Conservation (phyloP, 2,329 filamentous ascomycete species). For the Penicillium sp. region DNA sequence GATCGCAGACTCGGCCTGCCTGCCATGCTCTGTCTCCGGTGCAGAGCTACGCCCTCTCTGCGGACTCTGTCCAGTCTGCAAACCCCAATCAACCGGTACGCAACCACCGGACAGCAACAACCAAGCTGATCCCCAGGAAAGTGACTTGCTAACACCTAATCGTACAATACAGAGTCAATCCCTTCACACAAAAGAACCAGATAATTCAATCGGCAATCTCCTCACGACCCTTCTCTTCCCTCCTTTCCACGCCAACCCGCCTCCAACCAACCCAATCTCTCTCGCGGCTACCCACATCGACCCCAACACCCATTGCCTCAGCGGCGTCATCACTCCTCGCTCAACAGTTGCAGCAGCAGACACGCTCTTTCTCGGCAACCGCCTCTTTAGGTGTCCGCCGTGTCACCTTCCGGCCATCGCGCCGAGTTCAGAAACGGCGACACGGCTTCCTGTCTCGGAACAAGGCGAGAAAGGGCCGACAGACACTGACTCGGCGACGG, state of each 20-base stretch:
- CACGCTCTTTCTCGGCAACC: constrained; percentile 42
- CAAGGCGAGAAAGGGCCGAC: constrained; percentile 49
- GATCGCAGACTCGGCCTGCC: constrained; percentile 1
- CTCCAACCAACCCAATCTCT: constrained; percentile 26
- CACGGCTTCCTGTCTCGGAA: constrained; percentile 55
- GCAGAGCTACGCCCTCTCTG: constrained; percentile 30
- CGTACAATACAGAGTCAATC: constrained; percentile 11
- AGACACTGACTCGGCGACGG: constrained; percentile 50
- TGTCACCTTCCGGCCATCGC: constrained; percentile 55
- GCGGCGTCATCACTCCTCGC: constrained; percentile 16
- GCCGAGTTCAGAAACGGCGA: constrained; percentile 55
- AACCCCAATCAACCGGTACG: constrained; percentile 22
- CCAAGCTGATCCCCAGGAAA: not conserved
- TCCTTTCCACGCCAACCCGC: constrained; percentile 30
- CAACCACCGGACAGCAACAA: not conserved
- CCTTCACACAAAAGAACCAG: constrained; percentile 17
- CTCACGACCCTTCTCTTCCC: constrained; percentile 38
- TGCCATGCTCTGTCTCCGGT: constrained; percentile 34
- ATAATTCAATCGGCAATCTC: constrained; percentile 29
- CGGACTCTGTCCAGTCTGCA: constrained; percentile 23
- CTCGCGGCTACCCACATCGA: constrained; percentile 14
- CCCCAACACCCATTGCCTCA: constrained; percentile 10
- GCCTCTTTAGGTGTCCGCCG: constrained; percentile 42
- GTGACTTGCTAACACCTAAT: constrained; percentile 1
- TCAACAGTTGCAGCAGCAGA: constrained; percentile 30